Evolutionary conservation across 2,329 filamentous ascomycete genomes (phyloP), one percentile per base, ranked within the genome.

Genomic region (Sarocladium brachiariae): DNA sequence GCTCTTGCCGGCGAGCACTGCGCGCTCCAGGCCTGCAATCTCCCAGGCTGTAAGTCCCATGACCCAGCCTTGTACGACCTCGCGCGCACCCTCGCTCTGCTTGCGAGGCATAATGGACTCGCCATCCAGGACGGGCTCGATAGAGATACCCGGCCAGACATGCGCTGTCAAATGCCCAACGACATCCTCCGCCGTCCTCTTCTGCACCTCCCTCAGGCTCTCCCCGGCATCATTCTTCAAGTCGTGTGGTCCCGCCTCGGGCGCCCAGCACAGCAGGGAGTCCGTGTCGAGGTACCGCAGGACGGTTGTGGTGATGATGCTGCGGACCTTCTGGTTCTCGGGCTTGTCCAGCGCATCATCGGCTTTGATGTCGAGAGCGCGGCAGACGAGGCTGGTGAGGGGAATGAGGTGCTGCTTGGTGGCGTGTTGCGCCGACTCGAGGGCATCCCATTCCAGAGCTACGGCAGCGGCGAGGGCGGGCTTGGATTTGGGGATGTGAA

Each of bases 261-360:
- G 75, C 21, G 77, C 89, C 88, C 90, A 96, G 77, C 92, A 97
- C 2, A 99, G 80, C 31, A 97, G 71, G 0, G 89, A 91, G 69
- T 99, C 93, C 1, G 93, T 97, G 59, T 90, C 84, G 23, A 99
- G 78, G 67, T 97, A 97, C 43, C 86, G 80, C 76, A 97, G 79
- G 49, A 93, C 70, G 55, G 81, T 84, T 16, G 72, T 74, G 14
- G 86, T 71, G 43, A 96, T 83, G 35, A 77, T 72, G 1, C 77
- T 64, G 31, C 91, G 78, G 33, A 86, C 75, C 21, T 74, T 81
- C 73, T 47, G 78, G 2, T 53, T 49, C 2, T 59, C 61, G 3
- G 64, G 63, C 1, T 51, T 47, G 16, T 51, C 39, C 2, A 54
- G 27, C 2, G 57, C 61, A 57, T 95, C 88, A 57, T 89, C 85